A percentile compares a stretch with the other conserved stretches of the same genome.
Conservation (phyloP, 306 rosid genomes). For the Luffa acutangula region DNA sequence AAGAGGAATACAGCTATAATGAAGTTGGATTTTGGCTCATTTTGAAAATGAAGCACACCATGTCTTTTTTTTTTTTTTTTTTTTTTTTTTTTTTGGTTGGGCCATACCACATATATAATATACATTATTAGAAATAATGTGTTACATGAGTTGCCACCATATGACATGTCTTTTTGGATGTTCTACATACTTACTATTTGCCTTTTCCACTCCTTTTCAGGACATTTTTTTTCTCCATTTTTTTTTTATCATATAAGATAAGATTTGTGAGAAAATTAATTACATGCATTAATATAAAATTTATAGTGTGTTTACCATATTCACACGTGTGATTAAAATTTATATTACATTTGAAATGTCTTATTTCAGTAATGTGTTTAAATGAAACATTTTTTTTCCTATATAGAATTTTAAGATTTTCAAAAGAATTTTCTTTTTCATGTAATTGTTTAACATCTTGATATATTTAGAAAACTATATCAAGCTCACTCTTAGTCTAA, state of each 20-base stretch:
- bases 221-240: background rate
- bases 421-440: background rate
- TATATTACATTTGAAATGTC: too few species aligned
- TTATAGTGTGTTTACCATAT: background rate
- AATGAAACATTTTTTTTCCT: too few species aligned
- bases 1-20: background rate
- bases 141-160: constrained; percentile 3
- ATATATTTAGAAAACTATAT: too few species aligned
- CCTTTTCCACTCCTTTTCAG: background rate
- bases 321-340: background rate
- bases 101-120: background rate
- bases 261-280: background rate
- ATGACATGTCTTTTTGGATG: background rate
- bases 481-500: too few species aligned
- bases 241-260: background rate
- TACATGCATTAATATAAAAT: too few species aligned
- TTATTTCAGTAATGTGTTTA: too few species aligned
- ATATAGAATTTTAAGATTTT: background rate
- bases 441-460: too few species aligned
- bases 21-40: constrained; percentile 6
- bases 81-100: background rate
- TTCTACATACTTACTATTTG: background rate
- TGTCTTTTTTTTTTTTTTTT: background rate
- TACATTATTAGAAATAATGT: background rate
- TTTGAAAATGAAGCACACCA: background rate